phyloP scores from a whole-genome alignment of 352 stramenopile species.

The Thraustochytrium sp. region DNA sequence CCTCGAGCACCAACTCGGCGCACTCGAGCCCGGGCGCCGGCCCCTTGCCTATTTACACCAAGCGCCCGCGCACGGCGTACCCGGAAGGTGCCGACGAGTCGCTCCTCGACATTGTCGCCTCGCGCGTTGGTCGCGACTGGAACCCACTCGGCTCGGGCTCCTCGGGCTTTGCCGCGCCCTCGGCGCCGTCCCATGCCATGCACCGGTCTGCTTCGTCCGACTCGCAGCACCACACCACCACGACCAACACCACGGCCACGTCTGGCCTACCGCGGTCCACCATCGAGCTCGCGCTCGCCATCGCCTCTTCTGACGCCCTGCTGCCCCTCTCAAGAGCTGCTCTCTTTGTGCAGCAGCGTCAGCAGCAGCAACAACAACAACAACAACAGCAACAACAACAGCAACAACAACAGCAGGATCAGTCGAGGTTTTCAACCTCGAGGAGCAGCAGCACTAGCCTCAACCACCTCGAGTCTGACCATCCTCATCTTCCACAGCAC shows the following conservation, averaged over 20 bases:
- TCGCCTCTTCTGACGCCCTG: background rate
- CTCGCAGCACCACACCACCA: background rate
- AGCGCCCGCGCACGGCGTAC: background rate
- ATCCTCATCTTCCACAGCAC: no score
- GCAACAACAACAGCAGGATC: no score
- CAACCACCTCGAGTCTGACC: no score
- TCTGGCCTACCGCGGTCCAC: background rate
- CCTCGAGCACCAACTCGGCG: background rate
- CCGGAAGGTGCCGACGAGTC: background rate
- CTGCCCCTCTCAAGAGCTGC: background rate
- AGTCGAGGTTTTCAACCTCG: no score
- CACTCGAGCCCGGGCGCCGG: background rate
- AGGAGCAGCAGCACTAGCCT: no score
- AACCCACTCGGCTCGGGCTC: no score
- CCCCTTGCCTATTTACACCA: background rate
- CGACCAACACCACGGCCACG: background rate
- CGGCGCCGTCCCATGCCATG: background rate
- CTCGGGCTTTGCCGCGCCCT: background rate
- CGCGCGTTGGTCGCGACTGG: background rate
- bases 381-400: background rate
- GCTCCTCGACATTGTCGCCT: background rate
- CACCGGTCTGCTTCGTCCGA: background rate
- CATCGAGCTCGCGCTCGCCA: background rate
- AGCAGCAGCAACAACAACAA: background rate
- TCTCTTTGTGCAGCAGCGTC: background rate